A percentile compares a stretch with the other conserved stretches of the same genome.
These are phyloP conservation scores for Xylaria digitata DNA, from an alignment of 2,329 filamentous ascomycete species.

Conservation along the genomic window DNA sequence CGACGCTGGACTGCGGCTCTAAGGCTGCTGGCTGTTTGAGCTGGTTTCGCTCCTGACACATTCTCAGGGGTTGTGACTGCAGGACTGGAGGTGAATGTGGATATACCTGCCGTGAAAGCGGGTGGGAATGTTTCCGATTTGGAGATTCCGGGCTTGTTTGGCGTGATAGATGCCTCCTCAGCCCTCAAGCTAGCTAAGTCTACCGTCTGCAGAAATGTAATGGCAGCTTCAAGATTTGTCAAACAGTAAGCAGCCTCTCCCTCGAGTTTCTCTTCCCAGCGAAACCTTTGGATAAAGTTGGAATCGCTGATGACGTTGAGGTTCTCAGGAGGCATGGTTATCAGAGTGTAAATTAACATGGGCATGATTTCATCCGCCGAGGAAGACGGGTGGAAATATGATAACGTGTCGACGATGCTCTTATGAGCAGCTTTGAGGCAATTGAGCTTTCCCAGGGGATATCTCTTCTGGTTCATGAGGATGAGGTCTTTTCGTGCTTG, in stretches of 20 bases:
- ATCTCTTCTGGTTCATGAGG: constrained; percentile 86
- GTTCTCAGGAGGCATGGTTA: constrained; percentile 86
- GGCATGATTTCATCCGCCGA: constrained; percentile 98
- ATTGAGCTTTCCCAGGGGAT: constrained; percentile 90
- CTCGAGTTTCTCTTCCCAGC: constrained; percentile 85
- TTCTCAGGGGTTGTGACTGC: constrained; percentile 51
- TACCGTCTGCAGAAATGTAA: constrained; percentile 94
- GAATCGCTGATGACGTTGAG: constrained; percentile 93
- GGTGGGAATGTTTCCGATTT: constrained; percentile 68
- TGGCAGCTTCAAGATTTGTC: constrained; percentile 93
- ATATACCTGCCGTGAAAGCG: constrained; percentile 62
- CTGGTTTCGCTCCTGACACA: constrained; percentile 49
- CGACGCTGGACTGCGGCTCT: constrained; percentile 64
- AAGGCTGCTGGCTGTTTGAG: constrained; percentile 56
- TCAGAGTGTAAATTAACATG: constrained; percentile 94
- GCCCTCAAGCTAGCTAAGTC: constrained; percentile 88
- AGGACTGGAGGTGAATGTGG: constrained; percentile 49
- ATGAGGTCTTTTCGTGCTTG: constrained; percentile 77
- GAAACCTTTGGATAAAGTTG: constrained; percentile 93
- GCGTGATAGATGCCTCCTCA: constrained; percentile 78
- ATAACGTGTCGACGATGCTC: constrained; percentile 88
- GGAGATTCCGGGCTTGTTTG: constrained; percentile 68
- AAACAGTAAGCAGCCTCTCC: constrained; percentile 96
- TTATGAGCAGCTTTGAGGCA: constrained; percentile 90
- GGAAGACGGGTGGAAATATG: constrained; percentile 77